Percentiles rank a stretch among this genome's conserved stretches.
phyloP scores from a whole-genome alignment of 352 stramenopile genomes.

The Globisporangium okanoganense region DNA sequence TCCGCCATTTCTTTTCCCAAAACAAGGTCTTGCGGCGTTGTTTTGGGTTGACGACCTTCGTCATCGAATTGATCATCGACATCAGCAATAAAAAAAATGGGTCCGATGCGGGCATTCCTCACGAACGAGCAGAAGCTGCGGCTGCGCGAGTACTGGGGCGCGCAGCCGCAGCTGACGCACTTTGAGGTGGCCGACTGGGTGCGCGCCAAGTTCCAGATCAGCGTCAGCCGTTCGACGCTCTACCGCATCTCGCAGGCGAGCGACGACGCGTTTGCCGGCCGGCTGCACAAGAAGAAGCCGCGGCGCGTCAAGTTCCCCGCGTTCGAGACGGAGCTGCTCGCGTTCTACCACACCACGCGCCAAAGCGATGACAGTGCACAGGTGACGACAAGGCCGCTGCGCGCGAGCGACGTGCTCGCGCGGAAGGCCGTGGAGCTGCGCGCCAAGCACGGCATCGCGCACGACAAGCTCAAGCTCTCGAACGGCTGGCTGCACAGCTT shows the following conservation, averaged over 20 bases:
- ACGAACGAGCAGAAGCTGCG: slow-evolving; percentile 40
- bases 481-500: slow-evolving; percentile 47
- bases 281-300: slow-evolving; percentile 27
- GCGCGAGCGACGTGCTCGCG: slow-evolving; percentile 28
- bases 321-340: slow-evolving; percentile 32
- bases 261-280: slow-evolving; percentile 23
- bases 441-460: slow-evolving; percentile 25
- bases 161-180: slow-evolving; percentile 28
- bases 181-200: slow-evolving; percentile 30
- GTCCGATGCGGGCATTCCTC: slow-evolving; percentile 15
- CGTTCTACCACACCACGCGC: slow-evolving; percentile 19
- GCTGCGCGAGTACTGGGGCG: slow-evolving; percentile 30
- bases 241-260: slow-evolving; percentile 40
- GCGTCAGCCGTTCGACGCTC: slow-evolving; percentile 36
- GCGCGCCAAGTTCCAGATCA: slow-evolving; percentile 25
- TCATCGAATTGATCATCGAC: too few relatives aligned
- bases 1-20: too few relatives aligned
- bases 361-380: neutral
- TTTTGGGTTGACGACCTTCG: too few relatives aligned
- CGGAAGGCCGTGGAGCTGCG: slow-evolving; percentile 27
- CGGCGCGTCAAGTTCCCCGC: slow-evolving; percentile 42
- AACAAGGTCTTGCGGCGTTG: too few relatives aligned
- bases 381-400: neutral
- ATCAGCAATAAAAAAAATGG: too few relatives aligned
- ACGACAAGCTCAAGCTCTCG: slow-evolving; percentile 36